Conservation (phyloP, 257 asterid species). For the Prunella vulgaris region DNA sequence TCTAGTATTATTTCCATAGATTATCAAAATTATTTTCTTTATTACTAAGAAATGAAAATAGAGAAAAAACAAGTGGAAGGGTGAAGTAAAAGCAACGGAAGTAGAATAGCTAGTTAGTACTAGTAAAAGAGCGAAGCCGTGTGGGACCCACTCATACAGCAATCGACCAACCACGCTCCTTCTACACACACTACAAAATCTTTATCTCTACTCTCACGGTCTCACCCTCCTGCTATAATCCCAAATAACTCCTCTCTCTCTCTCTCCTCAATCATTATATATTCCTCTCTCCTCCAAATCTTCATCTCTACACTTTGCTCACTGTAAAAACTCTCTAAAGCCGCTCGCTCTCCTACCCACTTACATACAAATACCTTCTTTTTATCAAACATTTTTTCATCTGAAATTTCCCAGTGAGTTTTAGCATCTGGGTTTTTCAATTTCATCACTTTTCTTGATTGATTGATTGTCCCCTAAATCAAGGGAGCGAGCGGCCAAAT, state of each 20-base stretch:
- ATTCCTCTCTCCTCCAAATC: conserved; percentile 8
- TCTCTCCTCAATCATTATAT: background rate
- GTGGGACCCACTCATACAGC: conserved; percentile 53
- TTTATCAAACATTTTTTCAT: background rate
- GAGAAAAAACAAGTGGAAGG: background rate
- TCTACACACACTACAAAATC: conserved; percentile 44
- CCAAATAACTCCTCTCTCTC: background rate
- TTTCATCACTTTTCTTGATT: background rate
- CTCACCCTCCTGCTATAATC: background rate
- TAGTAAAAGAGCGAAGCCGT: conserved; percentile 28
- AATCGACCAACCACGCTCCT: conserved; percentile 37
- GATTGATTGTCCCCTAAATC: background rate
- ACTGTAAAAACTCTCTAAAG: background rate
- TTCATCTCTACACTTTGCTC: background rate
- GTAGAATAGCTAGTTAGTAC: conserved; percentile 4
- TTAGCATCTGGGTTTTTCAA: conserved; percentile 28
- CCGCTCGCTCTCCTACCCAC: conserved; percentile 90
- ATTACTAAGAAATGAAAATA: background rate
- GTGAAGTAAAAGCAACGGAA: conserved; percentile 52
- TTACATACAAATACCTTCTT: background rate
- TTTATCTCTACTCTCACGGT: too few relatives aligned
- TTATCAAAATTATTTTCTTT: background rate
- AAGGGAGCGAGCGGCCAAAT: conserved; percentile 58
- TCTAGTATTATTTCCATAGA: background rate
- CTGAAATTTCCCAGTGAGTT: conserved; percentile 16